Conservation (phyloP, 495 filamentous ascomycete species). For the Pseudomonodictys pantanalensis region DNA sequence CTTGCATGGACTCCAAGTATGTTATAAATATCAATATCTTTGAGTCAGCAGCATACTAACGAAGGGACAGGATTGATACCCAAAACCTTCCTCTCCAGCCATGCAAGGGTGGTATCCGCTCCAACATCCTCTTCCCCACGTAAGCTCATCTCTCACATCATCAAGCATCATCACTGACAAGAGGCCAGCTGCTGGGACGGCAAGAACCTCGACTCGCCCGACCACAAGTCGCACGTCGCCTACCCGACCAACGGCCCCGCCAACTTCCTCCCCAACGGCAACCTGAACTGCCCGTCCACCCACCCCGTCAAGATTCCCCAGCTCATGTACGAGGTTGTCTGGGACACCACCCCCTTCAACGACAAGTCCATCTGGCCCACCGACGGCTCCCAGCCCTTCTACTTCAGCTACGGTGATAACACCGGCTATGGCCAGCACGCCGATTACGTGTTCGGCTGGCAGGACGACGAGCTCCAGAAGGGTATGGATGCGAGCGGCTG, state of each 20-base stretch:
- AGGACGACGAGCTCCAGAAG: conserved; percentile 21
- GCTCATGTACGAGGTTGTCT: conserved; percentile 33
- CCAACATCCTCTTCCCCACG: conserved; percentile 27
- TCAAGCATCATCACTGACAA: not conserved
- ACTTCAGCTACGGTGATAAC: conserved; percentile 18
- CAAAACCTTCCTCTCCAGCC: not conserved
- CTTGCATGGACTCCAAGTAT: conserved; percentile 47
- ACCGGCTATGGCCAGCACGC: conserved; percentile 23
- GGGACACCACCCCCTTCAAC: conserved; percentile 28
- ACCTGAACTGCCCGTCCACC: conserved; percentile 25
- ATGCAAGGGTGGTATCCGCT: conserved; percentile 24
- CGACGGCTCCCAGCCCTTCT: conserved; percentile 30
- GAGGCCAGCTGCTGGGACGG: conserved; percentile 18
- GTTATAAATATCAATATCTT: conserved; percentile 8
- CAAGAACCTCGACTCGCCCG: conserved; percentile 20
- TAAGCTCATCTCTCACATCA: not conserved
- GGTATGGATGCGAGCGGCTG: conserved; percentile 20
- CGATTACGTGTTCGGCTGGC: conserved; percentile 26
- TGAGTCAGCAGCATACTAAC: not conserved
- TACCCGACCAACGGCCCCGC: conserved; percentile 23
- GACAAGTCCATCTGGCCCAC: conserved; percentile 22
- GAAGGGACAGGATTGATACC: not conserved
- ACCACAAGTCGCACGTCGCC: conserved; percentile 25
- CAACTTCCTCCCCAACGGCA: conserved; percentile 22
- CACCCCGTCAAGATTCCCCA: conserved; percentile 24